Percentiles rank a stretch among this genome's conserved stretches.
Evolutionary conservation across 805 yeast species (phyloP).

Genomic region (Candida golubevii): DNA sequence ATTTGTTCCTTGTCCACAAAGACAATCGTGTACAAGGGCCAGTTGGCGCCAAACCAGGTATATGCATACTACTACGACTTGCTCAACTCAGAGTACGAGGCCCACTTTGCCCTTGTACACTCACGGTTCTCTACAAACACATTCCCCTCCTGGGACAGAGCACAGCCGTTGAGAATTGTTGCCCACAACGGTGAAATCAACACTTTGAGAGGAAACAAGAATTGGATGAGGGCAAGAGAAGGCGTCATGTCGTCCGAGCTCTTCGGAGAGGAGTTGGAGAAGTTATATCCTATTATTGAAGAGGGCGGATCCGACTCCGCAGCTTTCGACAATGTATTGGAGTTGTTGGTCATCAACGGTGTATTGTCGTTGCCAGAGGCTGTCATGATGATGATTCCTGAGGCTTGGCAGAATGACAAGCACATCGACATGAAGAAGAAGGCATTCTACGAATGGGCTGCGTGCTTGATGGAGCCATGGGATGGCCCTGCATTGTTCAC

Average conservation of each 20-base stretch:
- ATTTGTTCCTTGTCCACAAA: conserved; percentile 86
- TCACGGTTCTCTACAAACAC: conserved; percentile 97
- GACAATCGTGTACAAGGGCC: conserved; percentile 96
- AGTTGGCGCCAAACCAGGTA: conserved; percentile 93
- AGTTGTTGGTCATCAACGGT: conserved; percentile 86
- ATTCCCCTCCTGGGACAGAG: conserved; percentile 99
- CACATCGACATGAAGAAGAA: conserved; percentile 85
- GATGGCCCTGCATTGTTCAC: conserved; percentile 98
- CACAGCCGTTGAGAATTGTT: conserved; percentile 95
- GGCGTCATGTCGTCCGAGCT: conserved; percentile 88
- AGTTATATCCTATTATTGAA: conserved; percentile 90
- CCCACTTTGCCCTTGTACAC: conserved; percentile 94
- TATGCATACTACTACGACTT: conserved; percentile 92
- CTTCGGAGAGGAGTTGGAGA: conserved; percentile 88
- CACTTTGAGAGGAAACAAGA: conserved; percentile 94
- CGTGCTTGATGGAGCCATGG: conserved; percentile 99
- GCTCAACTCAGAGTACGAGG: conserved; percentile 85
- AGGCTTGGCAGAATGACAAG: conserved; percentile 91
- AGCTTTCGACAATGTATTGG: conserved; percentile 93
- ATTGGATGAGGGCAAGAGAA: conserved; percentile 99
- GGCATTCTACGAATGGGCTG: conserved; percentile 99
- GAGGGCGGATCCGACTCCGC: conserved; percentile 99
- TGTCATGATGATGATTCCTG: conserved; percentile 94
- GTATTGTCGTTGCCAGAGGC: conserved; percentile 93
- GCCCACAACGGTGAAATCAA: conserved; percentile 99